Conservation (phyloP, 1,139 yeast genomes). For the Candida sp. region DNA sequence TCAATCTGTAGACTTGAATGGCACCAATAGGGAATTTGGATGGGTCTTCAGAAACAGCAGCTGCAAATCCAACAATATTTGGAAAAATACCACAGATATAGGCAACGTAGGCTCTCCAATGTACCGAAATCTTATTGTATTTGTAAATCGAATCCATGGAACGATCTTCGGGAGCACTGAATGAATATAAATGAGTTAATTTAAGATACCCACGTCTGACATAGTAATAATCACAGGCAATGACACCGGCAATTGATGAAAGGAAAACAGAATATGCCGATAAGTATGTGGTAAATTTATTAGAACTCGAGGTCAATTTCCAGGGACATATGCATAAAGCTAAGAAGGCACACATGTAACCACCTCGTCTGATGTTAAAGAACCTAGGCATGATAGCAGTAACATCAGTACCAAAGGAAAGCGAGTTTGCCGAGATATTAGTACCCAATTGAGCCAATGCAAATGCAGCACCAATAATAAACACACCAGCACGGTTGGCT, state of each 20-base stretch:
- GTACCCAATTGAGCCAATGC: slow-evolving; percentile 88
- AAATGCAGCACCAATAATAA: slow-evolving; percentile 73
- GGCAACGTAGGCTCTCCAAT: slow-evolving; percentile 79
- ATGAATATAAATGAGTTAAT: slow-evolving; percentile 60
- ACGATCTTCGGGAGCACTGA: slow-evolving; percentile 30
- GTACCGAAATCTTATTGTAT: slow-evolving; percentile 61
- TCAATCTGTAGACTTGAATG: slow-evolving; percentile 63
- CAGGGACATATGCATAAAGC: slow-evolving; percentile 86
- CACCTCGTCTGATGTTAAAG: slow-evolving; percentile 79
- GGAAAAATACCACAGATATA: slow-evolving; percentile 75
- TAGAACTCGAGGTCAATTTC: slow-evolving; percentile 73
- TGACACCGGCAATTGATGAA: slow-evolving; percentile 83
- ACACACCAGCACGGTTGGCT: slow-evolving; percentile 76
- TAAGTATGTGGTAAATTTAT: slow-evolving; percentile 78
- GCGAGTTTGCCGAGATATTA: slow-evolving; percentile 86
- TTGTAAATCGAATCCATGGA: slow-evolving; percentile 43
- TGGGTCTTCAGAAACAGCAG: slow-evolving; percentile 48
- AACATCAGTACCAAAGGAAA: slow-evolving; percentile 90
- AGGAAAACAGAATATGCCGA: slow-evolving; percentile 86
- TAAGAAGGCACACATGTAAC: slow-evolving; percentile 73
- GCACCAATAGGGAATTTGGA: slow-evolving; percentile 61
- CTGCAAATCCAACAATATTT: slow-evolving; percentile 86
- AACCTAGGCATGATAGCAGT: slow-evolving; percentile 79
- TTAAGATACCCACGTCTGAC: slow-evolving; percentile 71
- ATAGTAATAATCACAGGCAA: slow-evolving; percentile 72